phyloP scores from a whole-genome alignment of 116 monocot genomes.

The Iris pallida region DNA sequence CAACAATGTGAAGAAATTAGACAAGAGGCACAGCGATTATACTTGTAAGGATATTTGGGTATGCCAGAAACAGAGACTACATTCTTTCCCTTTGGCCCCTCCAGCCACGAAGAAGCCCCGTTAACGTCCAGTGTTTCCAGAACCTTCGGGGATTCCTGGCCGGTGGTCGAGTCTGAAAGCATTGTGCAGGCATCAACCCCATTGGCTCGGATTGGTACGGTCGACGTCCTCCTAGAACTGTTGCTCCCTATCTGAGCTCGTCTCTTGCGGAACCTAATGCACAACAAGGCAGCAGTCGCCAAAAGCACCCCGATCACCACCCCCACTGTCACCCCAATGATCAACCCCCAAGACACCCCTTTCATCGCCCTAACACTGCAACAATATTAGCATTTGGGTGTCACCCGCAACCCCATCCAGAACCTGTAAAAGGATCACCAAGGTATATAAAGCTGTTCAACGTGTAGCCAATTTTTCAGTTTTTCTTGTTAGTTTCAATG shows the following conservation, averaged over 20 bases:
- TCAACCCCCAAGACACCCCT: conserved; percentile 54
- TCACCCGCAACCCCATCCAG: not conserved
- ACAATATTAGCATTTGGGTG: not conserved
- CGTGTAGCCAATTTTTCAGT: too few relatives aligned
- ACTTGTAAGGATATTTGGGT: conserved; percentile 74
- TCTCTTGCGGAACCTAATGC: conserved; percentile 39
- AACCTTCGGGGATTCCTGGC: conserved; percentile 43
- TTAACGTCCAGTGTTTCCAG: conserved; percentile 3
- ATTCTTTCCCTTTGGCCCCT: conserved; percentile 38
- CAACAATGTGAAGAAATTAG: not conserved
- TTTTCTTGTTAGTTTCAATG: too few relatives aligned
- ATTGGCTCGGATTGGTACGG: conserved; percentile 53
- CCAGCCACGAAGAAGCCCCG: conserved; percentile 32
- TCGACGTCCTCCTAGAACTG: conserved; percentile 52
- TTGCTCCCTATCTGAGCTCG: conserved; percentile 37
- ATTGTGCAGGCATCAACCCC: conserved; percentile 39
- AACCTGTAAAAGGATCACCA: not conserved
- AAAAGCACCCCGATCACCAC: conserved; percentile 63
- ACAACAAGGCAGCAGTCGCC: conserved; percentile 41
- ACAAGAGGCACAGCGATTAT: conserved; percentile 8
- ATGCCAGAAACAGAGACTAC: conserved; percentile 62
- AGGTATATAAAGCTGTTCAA: too few relatives aligned
- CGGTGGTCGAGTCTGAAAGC: conserved; percentile 58
- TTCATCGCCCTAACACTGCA: conserved; percentile 35
- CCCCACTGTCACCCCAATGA: conserved; percentile 58